phyloP scores from a whole-genome alignment of 1,139 yeast species.

The Yamadazyma epiphylla region DNA sequence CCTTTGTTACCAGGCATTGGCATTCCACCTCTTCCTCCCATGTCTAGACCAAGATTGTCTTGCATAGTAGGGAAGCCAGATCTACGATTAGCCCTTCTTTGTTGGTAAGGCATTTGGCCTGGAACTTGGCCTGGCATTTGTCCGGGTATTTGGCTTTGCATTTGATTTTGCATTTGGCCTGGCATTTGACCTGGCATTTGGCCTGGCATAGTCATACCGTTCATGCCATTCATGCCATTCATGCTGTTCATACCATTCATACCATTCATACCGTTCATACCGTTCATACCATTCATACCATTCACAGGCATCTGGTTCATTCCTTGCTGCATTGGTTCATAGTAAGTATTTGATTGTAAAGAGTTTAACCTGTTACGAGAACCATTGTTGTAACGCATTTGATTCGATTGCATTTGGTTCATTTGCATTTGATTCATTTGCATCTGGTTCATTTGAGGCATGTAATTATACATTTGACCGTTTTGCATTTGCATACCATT shows the following conservation, averaged over 20 bases:
- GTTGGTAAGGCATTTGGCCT: constrained; percentile 1
- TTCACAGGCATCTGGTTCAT: constrained; percentile 11
- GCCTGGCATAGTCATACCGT: not conserved
- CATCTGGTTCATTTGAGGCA: constrained; percentile 4
- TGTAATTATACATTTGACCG: too few species aligned
- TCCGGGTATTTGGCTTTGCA: constrained; percentile 5
- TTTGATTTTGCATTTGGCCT: constrained; percentile 4
- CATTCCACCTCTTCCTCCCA: constrained; percentile 53
- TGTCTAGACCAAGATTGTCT: constrained; percentile 35
- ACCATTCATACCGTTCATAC: constrained; percentile 1
- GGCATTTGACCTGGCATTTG: not conserved
- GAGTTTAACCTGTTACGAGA: constrained; percentile 14
- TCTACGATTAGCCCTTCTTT: constrained; percentile 29
- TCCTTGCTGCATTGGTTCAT: constrained; percentile 5
- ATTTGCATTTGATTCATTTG: constrained; percentile 5
- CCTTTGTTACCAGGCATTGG: constrained; percentile 28
- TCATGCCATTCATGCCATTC: constrained; percentile 1
- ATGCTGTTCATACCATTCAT: too few species aligned
- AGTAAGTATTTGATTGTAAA: constrained; percentile 12
- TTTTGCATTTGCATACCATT: constrained; percentile 1
- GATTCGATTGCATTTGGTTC: constrained; percentile 1
- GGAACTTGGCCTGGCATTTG: constrained; percentile 6
- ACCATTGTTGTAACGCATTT: not conserved
- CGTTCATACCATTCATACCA: constrained; percentile 2
- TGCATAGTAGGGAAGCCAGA: constrained; percentile 32